These are phyloP conservation scores for Pyrenochaeta sp. DNA, from an alignment of 2,329 filamentous ascomycete species.

Conservation along the genomic window DNA sequence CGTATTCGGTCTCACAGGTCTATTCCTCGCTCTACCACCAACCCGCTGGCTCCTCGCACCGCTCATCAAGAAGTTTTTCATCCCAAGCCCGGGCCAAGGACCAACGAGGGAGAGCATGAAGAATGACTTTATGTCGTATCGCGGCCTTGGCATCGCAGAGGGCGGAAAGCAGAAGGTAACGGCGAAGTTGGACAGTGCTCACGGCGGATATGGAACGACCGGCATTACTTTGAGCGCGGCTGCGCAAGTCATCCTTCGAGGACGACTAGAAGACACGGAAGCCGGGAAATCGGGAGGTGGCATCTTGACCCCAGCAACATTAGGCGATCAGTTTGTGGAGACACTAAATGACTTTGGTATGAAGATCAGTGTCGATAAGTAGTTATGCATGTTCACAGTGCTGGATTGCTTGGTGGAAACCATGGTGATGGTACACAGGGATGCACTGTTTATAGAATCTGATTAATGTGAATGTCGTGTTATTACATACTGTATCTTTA, in stretches of 20 bases:
- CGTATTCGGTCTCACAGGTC: slow-evolving; percentile 54
- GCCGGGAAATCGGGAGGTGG: slow-evolving; percentile 68
- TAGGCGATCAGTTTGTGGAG: slow-evolving; percentile 73
- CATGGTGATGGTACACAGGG: not conserved
- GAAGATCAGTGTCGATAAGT: slow-evolving; percentile 55
- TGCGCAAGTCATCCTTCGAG: slow-evolving; percentile 71
- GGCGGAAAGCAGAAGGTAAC: slow-evolving; percentile 61
- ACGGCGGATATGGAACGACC: slow-evolving; percentile 73
- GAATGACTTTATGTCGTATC: slow-evolving; percentile 69
- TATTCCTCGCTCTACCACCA: slow-evolving; percentile 61
- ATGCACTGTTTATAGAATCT: not conserved
- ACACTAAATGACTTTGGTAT: slow-evolving; percentile 69
- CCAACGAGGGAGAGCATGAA: slow-evolving; percentile 60
- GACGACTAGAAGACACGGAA: slow-evolving; percentile 58
- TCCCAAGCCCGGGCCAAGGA: slow-evolving; percentile 40
- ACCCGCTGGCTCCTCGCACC: slow-evolving; percentile 56
- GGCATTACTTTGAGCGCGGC: slow-evolving; percentile 70
- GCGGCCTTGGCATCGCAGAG: slow-evolving; percentile 68
- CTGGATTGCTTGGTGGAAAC: not conserved
- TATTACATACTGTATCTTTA: too few species aligned
- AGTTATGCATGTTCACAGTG: not conserved
- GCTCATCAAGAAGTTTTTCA: slow-evolving; percentile 38
- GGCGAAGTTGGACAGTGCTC: slow-evolving; percentile 64
- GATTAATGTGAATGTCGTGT: not conserved
- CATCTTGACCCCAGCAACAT: slow-evolving; percentile 74